A percentile compares a stretch with the other conserved stretches of the same genome.
phyloP scores from a whole-genome alignment of 2,329 filamentous ascomycete genomes.

The Pseudocercospora musae region DNA sequence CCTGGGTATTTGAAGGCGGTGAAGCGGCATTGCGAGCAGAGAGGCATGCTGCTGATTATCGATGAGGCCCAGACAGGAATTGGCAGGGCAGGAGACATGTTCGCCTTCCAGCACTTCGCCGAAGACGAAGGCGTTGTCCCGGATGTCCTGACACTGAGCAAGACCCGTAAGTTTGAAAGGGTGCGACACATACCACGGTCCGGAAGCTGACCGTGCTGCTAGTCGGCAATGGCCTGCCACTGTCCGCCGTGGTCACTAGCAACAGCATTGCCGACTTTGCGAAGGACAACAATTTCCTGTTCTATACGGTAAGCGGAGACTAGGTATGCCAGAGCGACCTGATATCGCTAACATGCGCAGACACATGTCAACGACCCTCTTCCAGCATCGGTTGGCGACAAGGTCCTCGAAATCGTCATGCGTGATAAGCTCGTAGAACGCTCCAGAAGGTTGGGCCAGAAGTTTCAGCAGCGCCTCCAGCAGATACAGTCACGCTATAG shows the following conservation, averaged over 20 bases:
- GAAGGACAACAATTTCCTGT: slow-evolving; percentile 28
- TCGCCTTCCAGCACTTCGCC: slow-evolving; percentile 52
- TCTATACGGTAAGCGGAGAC: slow-evolving; percentile 21
- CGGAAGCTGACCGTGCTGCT: not conserved
- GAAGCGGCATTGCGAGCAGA: slow-evolving; percentile 52
- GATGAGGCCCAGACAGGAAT: slow-evolving; percentile 61
- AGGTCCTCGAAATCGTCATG: slow-evolving; percentile 33
- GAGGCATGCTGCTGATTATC: slow-evolving; percentile 57
- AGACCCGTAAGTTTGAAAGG: slow-evolving; percentile 22
- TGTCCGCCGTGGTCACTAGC: slow-evolving; percentile 31
- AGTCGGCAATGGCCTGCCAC: slow-evolving; percentile 32
- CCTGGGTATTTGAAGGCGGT: slow-evolving; percentile 57
- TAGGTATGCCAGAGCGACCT: not conserved
- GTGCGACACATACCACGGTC: not conserved
- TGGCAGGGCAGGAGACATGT: slow-evolving; percentile 55
- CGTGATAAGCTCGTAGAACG: slow-evolving; percentile 27
- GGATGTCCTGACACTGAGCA: slow-evolving; percentile 47
- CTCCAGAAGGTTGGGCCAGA: slow-evolving; percentile 21
- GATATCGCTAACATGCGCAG: not conserved
- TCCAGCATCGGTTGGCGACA: slow-evolving; percentile 31
- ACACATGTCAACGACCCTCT: slow-evolving; percentile 35
- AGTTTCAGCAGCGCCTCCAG: slow-evolving; percentile 25
- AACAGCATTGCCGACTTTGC: slow-evolving; percentile 22
- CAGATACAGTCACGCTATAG: slow-evolving; percentile 27
- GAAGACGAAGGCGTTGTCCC: slow-evolving; percentile 44